phyloP scores from a whole-genome alignment of 345 rosid genomes.

The Physaria fendleri region DNA sequence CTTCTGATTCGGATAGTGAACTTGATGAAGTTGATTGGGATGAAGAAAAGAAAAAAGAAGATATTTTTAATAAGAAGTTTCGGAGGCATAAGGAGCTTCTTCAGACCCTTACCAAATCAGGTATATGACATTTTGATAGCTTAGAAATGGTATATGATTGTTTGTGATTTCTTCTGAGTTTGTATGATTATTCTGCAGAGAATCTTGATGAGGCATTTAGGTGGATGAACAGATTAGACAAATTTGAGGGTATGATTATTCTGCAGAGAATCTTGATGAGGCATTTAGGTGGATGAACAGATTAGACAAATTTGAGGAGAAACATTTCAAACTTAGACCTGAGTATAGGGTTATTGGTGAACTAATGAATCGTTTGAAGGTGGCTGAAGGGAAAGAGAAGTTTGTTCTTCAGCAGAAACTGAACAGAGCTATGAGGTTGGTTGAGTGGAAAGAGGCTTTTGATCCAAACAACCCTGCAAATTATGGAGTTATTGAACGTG shows the following conservation, averaged over 20 bases:
- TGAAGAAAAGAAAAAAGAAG: slow-evolving; percentile 30
- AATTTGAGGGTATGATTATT: too few relatives aligned
- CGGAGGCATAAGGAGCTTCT: slow-evolving; percentile 61
- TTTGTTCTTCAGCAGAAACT: slow-evolving; percentile 81
- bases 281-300: slow-evolving; percentile 68
- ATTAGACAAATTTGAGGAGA: slow-evolving; percentile 76
- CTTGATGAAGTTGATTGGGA: slow-evolving; percentile 52
- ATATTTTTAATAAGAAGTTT: slow-evolving; percentile 48
- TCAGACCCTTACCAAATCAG: slow-evolving; percentile 41
- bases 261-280: slow-evolving; percentile 76
- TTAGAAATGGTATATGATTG: background rate
- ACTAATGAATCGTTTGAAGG: slow-evolving; percentile 68
- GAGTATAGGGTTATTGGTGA: slow-evolving; percentile 93
- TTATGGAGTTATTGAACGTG: slow-evolving; percentile 56
- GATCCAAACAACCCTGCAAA: slow-evolving; percentile 83
- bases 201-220: slow-evolving; percentile 65
- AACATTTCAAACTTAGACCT: slow-evolving; percentile 62
- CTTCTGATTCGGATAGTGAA: slow-evolving; percentile 70
- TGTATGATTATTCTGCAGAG: slow-evolving; percentile 37
- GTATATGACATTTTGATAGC: slow-evolving; percentile 29
- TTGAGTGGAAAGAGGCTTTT: slow-evolving; percentile 81
- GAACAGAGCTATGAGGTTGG: slow-evolving; percentile 79
- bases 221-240: slow-evolving; percentile 76
- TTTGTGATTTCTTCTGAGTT: background rate
- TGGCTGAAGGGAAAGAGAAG: slow-evolving; percentile 83